These are phyloP conservation scores for Berkeleyomyces basicola DNA, from an alignment of 2,329 filamentous ascomycete genomes.

Conservation along the genomic window DNA sequence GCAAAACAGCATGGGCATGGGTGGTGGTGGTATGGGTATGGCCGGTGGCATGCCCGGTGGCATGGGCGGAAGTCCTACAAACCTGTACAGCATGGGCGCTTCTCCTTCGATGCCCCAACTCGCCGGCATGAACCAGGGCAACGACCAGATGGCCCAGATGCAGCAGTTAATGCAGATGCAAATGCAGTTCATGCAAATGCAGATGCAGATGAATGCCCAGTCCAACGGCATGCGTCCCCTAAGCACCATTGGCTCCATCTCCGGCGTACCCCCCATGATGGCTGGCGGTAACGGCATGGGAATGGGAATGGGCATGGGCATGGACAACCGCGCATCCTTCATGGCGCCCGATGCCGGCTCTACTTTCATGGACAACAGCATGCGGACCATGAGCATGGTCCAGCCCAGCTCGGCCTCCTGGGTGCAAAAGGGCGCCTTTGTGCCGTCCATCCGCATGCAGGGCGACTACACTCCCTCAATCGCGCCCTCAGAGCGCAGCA, in stretches of 20 bases:
- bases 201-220: conserved; percentile 58
- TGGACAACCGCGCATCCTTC: conserved; percentile 31
- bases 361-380: conserved; percentile 28
- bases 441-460: conserved; percentile 33
- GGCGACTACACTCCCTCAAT: conserved; percentile 73
- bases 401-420: conserved; percentile 46
- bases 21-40: conserved; percentile 19
- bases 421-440: conserved; percentile 31
- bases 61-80: conserved; percentile 4
- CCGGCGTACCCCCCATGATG: conserved; percentile 49
- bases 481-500: conserved; percentile 89
- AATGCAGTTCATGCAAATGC: conserved; percentile 83
- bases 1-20: conserved; percentile 5
- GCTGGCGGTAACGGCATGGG: conserved; percentile 20
- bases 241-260: conserved; percentile 7
- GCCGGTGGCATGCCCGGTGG: conserved; percentile 15
- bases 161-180: conserved; percentile 44
- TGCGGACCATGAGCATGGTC: conserved; percentile 70
- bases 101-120: conserved; percentile 18
- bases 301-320: conserved; percentile 17
- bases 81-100: conserved; percentile 14
- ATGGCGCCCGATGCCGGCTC: conserved; percentile 32
- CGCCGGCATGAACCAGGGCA: conserved; percentile 14
- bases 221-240: conserved; percentile 8
- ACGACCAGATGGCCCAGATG: conserved; percentile 24